A percentile compares a stretch with the other conserved stretches of the same genome.
phyloP scores from a whole-genome alignment of 352 stramenopile species.

The Phytophthora constricta region DNA sequence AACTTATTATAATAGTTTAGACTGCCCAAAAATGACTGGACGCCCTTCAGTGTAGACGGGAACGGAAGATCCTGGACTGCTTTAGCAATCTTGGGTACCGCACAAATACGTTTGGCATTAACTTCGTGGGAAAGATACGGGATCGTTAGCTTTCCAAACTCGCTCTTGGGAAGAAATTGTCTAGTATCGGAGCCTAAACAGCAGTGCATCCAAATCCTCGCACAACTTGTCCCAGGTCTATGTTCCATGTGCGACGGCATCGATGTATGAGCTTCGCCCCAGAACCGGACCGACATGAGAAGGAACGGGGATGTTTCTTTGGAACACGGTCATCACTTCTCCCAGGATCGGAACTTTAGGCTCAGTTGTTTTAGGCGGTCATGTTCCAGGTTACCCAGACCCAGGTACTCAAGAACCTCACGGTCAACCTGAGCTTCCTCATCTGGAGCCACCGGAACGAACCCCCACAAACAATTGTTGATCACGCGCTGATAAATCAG shows the following conservation, averaged over 20 bases:
- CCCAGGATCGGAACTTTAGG: no score
- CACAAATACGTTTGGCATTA: constrained; percentile 1
- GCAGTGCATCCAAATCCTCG: constrained; percentile 6
- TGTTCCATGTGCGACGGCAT: constrained; percentile 21
- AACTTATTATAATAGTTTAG: not conserved
- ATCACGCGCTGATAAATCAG: constrained; percentile 17
- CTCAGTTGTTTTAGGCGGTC: no score
- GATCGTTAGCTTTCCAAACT: constrained; percentile 18
- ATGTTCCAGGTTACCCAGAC: not conserved
- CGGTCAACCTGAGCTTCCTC: not conserved
- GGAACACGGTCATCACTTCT: no score
- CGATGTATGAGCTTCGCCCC: constrained; percentile 30
- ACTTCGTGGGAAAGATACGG: constrained; percentile 20
- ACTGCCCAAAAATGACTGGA: not conserved
- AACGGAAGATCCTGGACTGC: not conserved
- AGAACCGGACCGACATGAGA: constrained; percentile 1
- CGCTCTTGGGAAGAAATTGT: constrained; percentile 28
- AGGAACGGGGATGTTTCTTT: no score
- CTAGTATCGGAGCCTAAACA: constrained; percentile 20
- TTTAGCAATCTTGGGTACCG: constrained; percentile 1
- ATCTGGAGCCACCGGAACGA: not conserved
- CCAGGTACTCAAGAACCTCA: no score
- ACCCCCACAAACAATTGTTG: constrained; percentile 19
- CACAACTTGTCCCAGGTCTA: constrained; percentile 17
- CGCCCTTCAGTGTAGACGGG: not conserved